A percentile compares a stretch with the other conserved stretches of the same genome.
These are phyloP conservation scores for Zygosaccharomyces rouxii DNA, from an alignment of 805 yeast genomes.

Conservation along the genomic window DNA sequence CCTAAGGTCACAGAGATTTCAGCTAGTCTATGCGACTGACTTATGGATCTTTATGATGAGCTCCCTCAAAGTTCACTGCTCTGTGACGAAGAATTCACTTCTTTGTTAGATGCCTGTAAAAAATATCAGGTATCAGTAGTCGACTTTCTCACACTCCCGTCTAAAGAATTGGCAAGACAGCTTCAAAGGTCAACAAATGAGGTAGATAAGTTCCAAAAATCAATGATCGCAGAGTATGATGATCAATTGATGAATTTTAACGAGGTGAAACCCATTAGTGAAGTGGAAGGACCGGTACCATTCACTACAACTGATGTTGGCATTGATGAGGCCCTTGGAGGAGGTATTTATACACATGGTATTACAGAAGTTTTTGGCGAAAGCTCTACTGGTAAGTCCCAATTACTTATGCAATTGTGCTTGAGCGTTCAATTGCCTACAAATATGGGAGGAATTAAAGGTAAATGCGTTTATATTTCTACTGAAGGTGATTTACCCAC, in stretches of 20 bases:
- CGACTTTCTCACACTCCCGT: constrained; percentile 40
- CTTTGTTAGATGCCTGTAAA: constrained; percentile 29
- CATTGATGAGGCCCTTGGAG: constrained; percentile 48
- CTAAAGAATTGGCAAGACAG: constrained; percentile 34
- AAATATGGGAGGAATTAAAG: constrained; percentile 45
- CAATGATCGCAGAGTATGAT: constrained; percentile 18
- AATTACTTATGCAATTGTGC: constrained; percentile 63
- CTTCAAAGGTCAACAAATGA: constrained; percentile 36
- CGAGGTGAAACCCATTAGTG: constrained; percentile 3
- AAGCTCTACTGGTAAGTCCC: constrained; percentile 84
- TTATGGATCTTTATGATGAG: constrained; percentile 43
- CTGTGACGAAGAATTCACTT: constrained; percentile 32
- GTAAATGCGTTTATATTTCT: constrained; percentile 62
- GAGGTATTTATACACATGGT: constrained; percentile 53
- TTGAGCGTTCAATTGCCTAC: constrained; percentile 51
- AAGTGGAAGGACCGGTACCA: constrained; percentile 8
- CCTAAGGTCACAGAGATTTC: not conserved
- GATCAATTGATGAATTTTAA: constrained; percentile 8
- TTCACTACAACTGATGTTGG: constrained; percentile 52
- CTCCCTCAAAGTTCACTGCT: constrained; percentile 37
- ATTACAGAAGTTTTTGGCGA: constrained; percentile 79
- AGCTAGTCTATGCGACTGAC: constrained; percentile 2
- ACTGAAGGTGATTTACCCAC: constrained; percentile 77
- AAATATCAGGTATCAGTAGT: constrained; percentile 35
- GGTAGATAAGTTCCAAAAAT: constrained; percentile 25